phyloP scores from a whole-genome alignment of 1,139 yeast genomes.

The Geotrichum klebahnii region DNA sequence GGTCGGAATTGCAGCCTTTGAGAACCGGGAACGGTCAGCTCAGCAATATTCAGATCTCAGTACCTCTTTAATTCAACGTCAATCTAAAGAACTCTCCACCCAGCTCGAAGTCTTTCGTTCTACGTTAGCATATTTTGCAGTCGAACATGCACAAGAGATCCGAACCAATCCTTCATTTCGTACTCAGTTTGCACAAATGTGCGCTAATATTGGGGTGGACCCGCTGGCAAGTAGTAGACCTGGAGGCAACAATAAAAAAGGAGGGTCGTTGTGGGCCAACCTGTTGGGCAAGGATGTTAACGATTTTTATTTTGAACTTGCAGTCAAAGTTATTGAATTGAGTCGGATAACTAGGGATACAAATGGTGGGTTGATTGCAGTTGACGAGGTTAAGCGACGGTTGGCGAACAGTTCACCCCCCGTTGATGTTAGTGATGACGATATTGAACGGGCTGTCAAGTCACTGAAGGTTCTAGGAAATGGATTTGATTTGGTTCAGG shows the following conservation, averaged over 20 bases:
- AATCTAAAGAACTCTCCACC: slow-evolving; percentile 38
- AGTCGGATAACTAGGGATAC: slow-evolving; percentile 65
- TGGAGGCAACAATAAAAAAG: slow-evolving; percentile 31
- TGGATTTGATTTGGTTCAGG: slow-evolving; percentile 45
- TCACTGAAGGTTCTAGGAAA: slow-evolving; percentile 45
- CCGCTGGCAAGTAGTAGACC: slow-evolving; percentile 55
- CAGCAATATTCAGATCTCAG: slow-evolving; percentile 39
- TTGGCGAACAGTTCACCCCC: slow-evolving; percentile 37
- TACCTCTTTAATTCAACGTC: slow-evolving; percentile 34
- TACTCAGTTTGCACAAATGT: slow-evolving; percentile 66
- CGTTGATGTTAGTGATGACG: slow-evolving; percentile 44
- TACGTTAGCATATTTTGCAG: slow-evolving; percentile 40
- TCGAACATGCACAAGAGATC: slow-evolving; percentile 62
- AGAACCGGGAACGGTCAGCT: slow-evolving; percentile 34
- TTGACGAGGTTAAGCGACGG: slow-evolving; percentile 51
- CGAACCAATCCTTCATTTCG: slow-evolving; percentile 61
- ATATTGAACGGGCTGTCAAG: slow-evolving; percentile 49
- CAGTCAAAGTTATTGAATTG: slow-evolving; percentile 68
- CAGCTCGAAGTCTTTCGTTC: slow-evolving; percentile 41
- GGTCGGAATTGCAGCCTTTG: slow-evolving; percentile 44
- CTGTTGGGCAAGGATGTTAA: slow-evolving; percentile 44
- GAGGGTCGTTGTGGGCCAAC: slow-evolving; percentile 40
- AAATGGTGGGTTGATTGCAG: slow-evolving; percentile 74
- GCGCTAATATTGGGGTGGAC: slow-evolving; percentile 77
- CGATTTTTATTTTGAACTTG: slow-evolving; percentile 60